These are phyloP conservation scores for Proliferodiscus dingleyae DNA, from an alignment of 2,329 filamentous ascomycete species.

Conservation along the genomic window DNA sequence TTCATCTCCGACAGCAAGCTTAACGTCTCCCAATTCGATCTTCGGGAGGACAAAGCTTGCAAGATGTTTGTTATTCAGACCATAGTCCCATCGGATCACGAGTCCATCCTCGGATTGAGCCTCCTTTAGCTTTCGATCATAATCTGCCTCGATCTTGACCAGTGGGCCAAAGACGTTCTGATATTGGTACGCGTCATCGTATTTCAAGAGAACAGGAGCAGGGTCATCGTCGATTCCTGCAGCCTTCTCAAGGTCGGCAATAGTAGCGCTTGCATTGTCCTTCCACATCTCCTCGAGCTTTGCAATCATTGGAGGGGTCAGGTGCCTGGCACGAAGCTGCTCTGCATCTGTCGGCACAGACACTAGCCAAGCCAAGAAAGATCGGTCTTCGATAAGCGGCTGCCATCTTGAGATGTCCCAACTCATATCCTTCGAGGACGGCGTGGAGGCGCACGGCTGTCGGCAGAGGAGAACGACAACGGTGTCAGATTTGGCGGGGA, in stretches of 20 bases:
- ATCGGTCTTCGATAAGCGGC: constrained; percentile 92
- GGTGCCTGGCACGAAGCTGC: constrained; percentile 87
- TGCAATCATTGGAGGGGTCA: constrained; percentile 90
- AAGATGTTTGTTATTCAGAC: constrained; percentile 94
- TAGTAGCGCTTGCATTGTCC: constrained; percentile 81
- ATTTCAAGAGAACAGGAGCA: constrained; percentile 83
- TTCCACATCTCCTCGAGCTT: constrained; percentile 99
- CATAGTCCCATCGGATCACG: constrained; percentile 88
- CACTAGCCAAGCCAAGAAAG: constrained; percentile 92
- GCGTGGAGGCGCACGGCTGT: constrained; percentile 90
- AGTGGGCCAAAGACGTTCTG: constrained; percentile 97
- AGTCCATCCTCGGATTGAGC: constrained; percentile 96
- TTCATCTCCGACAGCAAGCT: constrained; percentile 94
- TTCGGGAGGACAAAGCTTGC: constrained; percentile 95
- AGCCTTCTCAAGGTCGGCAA: constrained; percentile 86
- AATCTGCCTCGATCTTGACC: constrained; percentile 98
- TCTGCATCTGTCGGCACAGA: constrained; percentile 85
- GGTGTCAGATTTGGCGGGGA: constrained; percentile 96
- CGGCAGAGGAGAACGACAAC: constrained; percentile 95
- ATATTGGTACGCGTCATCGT: constrained; percentile 97
- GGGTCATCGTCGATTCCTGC: constrained; percentile 93
- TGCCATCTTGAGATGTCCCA: constrained; percentile 99
- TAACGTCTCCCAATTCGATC: constrained; percentile 95
- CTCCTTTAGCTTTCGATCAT: constrained; percentile 98
- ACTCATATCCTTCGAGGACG: constrained; percentile 98